Evolutionary conservation across 345 rosid species (phyloP).

Genomic region (Citrus reticulata): DNA sequence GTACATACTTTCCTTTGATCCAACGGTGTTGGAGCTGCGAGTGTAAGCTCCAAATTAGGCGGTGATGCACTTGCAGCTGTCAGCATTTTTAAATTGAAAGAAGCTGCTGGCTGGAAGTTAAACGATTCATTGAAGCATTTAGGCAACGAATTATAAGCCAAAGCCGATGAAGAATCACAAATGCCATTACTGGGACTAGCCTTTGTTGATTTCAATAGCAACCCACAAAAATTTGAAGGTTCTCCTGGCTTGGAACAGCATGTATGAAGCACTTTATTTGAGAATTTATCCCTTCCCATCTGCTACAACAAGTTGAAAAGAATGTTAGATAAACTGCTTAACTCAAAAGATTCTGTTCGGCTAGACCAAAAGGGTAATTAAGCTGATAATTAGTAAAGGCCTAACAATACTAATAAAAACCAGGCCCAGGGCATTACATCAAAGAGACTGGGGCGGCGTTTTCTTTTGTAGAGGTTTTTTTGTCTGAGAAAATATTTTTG

Average conservation of each 20-base stretch:
- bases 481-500: constrained; percentile 35
- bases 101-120: background rate
- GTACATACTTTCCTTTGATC: constrained; percentile 10
- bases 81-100: background rate
- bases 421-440: constrained; percentile 9
- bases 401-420: no score
- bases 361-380: no score
- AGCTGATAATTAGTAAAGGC: no score
- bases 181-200: background rate
- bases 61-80: background rate
- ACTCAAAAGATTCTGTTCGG: background rate
- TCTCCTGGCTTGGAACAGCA: background rate
- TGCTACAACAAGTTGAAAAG: background rate
- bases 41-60: constrained; percentile 25
- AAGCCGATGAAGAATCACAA: background rate
- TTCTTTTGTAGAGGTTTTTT: background rate
- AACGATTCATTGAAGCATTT: background rate
- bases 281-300: constrained; percentile 6
- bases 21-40: constrained; percentile 13
- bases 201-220: background rate
- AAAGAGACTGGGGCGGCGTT: constrained; percentile 29
- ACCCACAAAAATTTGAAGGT: background rate
- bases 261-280: background rate
- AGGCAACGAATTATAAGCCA: background rate
- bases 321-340: background rate